Conservation (phyloP, 768 basidiomycete species). For the Aureoboletus auriporus region DNA sequence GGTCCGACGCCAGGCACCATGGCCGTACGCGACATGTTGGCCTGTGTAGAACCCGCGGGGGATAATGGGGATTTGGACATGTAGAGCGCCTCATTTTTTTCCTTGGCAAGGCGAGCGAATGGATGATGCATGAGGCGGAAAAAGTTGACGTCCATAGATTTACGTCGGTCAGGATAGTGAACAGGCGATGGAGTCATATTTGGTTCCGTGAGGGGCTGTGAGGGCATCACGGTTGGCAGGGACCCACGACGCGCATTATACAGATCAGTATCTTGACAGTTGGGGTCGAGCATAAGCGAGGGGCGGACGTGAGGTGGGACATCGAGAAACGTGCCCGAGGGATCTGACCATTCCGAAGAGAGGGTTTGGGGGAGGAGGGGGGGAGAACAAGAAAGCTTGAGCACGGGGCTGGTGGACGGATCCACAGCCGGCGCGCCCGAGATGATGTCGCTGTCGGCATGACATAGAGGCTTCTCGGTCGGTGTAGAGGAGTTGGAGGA, state of each 20-base stretch:
- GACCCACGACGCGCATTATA: slow-evolving; percentile 49
- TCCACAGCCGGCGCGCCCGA: slow-evolving; percentile 3
- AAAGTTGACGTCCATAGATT: slow-evolving; percentile 40
- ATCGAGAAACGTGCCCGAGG: slow-evolving; percentile 30
- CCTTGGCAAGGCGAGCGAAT: slow-evolving; percentile 30
- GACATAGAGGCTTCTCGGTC: slow-evolving; percentile 35
- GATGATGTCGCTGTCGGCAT: slow-evolving; percentile 11
- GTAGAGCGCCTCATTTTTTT: slow-evolving; percentile 32
- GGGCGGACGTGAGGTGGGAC: slow-evolving; percentile 22
- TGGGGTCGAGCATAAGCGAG: slow-evolving; percentile 17
- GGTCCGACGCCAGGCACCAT: slow-evolving; percentile 29
- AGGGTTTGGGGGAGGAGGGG: slow-evolving; percentile 10
- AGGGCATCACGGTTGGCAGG: slow-evolving; percentile 40
- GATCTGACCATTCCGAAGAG: slow-evolving; percentile 28
- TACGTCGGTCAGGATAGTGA: slow-evolving; percentile 34
- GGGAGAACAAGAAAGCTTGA: slow-evolving; percentile 24
- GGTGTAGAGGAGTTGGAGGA: slow-evolving; percentile 34
- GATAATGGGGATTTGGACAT: slow-evolving; percentile 32
- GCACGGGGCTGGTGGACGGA: slow-evolving; percentile 8
- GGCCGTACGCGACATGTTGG: slow-evolving; percentile 36
- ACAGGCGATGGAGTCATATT: slow-evolving; percentile 34
- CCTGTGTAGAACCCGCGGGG: slow-evolving; percentile 27
- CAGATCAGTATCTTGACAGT: slow-evolving; percentile 28
- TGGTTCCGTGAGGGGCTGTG: slow-evolving; percentile 19
- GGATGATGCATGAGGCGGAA: slow-evolving; percentile 51